Percentiles rank a stretch among this genome's conserved stretches.
Evolutionary conservation across 331 rosid genomes (phyloP).

Genomic region (Spiraea crenata): DNA sequence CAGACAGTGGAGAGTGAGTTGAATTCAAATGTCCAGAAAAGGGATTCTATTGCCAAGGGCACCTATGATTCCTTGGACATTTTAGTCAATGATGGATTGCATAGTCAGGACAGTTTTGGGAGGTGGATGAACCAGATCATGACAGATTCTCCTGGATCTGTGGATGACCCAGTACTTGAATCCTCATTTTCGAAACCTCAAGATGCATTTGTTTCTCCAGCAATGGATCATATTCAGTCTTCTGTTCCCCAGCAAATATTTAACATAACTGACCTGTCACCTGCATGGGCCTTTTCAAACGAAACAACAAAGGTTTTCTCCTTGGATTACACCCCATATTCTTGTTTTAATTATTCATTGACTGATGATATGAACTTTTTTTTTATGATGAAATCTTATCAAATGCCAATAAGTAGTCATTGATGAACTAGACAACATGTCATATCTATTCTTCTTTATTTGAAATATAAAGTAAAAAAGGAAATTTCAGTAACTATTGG

Average conservation of each 20-base stretch:
- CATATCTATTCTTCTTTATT: no score
- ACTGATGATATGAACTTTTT: neutral
- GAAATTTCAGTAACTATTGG: neutral
- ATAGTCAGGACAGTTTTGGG: slow-evolving; percentile 89
- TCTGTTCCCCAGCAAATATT: slow-evolving; percentile 65
- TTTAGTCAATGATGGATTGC: slow-evolving; percentile 49
- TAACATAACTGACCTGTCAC: slow-evolving; percentile 73
- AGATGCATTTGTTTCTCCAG: slow-evolving; percentile 40
- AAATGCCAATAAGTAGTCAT: neutral
- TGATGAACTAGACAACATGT: neutral
- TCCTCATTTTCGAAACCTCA: slow-evolving; percentile 52
- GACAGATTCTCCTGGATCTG: slow-evolving; percentile 58
- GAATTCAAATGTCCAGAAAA: slow-evolving; percentile 41
- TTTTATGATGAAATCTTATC: neutral
- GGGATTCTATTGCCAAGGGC: slow-evolving; percentile 27
- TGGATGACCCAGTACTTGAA: slow-evolving; percentile 46
- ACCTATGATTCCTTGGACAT: slow-evolving; percentile 32
- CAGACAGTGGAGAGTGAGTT: slow-evolving; percentile 37
- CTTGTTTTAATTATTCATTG: slow-evolving; percentile 9
- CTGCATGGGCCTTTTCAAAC: slow-evolving; percentile 67
- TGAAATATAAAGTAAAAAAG: neutral
- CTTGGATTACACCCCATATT: slow-evolving; percentile 23
- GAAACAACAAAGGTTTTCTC: slow-evolving; percentile 83
- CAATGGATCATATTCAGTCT: slow-evolving; percentile 47
- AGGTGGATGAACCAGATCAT: slow-evolving; percentile 65